These are phyloP conservation scores for Phaffia rhodozyma DNA, from an alignment of 1,284 basidiomycete species.

Conservation along the genomic window DNA sequence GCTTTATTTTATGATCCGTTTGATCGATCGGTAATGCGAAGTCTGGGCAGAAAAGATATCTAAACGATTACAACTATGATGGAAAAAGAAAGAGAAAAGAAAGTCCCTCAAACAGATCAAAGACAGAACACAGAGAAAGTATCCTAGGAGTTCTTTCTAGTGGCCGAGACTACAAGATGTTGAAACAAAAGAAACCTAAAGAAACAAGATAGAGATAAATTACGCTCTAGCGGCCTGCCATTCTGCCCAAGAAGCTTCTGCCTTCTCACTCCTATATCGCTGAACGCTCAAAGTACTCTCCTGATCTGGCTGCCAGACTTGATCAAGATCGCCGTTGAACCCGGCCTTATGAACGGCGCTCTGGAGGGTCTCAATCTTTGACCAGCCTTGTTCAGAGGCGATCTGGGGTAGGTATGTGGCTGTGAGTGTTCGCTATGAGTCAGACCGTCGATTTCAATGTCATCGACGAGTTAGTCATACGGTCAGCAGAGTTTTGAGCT, in stretches of 20 bases:
- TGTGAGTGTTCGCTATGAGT: constrained; percentile 46
- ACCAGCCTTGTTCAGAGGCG: constrained; percentile 80
- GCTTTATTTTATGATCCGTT: too few relatives aligned
- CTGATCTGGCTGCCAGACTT: constrained; percentile 8
- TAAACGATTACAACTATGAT: too few relatives aligned
- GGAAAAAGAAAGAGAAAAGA: too few relatives aligned
- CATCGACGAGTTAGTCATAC: neutral
- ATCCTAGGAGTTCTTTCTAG: too few relatives aligned
- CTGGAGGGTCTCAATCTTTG: constrained; percentile 73
- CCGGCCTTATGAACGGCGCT: constrained; percentile 88
- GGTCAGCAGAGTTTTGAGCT: too few relatives aligned
- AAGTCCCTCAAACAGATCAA: too few relatives aligned
- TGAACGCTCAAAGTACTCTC: constrained; percentile 54
- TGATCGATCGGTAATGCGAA: too few relatives aligned
- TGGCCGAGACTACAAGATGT: too few relatives aligned
- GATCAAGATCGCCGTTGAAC: constrained; percentile 64
- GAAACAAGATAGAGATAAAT: too few relatives aligned
- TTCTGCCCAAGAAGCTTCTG: constrained; percentile 49
- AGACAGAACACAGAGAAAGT: too few relatives aligned
- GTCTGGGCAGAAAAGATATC: too few relatives aligned
- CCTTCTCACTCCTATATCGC: constrained; percentile 74
- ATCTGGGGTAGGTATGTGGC: constrained; percentile 95
- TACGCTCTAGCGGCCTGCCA: constrained; percentile 45
- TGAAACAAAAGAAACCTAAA: too few relatives aligned
- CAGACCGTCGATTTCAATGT: neutral